These are phyloP conservation scores for Naganishia cerealis DNA, from an alignment of 1,284 basidiomycete species.

Conservation along the genomic window DNA sequence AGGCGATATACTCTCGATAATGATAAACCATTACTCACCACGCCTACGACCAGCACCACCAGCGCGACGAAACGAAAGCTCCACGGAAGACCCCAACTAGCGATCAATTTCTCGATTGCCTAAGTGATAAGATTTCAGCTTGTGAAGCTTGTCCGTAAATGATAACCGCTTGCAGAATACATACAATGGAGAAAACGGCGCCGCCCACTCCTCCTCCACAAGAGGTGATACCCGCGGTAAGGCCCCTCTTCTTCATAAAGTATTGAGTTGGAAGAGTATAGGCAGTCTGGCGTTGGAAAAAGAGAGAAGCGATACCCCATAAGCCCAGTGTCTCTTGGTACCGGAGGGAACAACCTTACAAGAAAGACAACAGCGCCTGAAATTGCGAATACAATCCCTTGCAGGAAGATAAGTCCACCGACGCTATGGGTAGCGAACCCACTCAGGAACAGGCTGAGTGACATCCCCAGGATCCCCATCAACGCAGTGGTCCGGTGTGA, in stretches of 20 bases:
- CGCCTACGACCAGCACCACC: conserved; percentile 9
- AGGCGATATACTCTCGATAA: background rate
- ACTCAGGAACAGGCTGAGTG: conserved; percentile 36
- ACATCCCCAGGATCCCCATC: conserved; percentile 26
- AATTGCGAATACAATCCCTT: conserved; percentile 21
- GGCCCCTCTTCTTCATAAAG: conserved; percentile 45
- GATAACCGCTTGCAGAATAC: background rate
- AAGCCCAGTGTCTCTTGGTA: background rate
- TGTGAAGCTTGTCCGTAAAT: background rate
- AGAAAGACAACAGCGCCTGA: conserved; percentile 24
- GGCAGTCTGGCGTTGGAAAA: conserved; percentile 22
- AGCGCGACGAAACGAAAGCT: conserved; percentile 29
- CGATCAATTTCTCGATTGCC: conserved; percentile 33
- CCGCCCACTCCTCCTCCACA: conserved; percentile 49
- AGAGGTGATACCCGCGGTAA: conserved; percentile 50
- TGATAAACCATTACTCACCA: background rate
- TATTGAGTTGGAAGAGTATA: conserved; percentile 41
- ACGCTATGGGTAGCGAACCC: conserved; percentile 38
- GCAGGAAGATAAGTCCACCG: conserved; percentile 39
- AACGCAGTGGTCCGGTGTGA: conserved; percentile 23
- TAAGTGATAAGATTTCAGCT: background rate
- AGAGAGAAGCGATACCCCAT: background rate
- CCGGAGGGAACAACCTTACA: conserved; percentile 3
- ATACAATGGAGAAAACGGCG: conserved; percentile 40
- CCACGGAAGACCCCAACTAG: conserved; percentile 33